A percentile compares a stretch with the other conserved stretches of the same genome.
These are phyloP conservation scores for Acmispon strigosus DNA, from an alignment of 306 rosid genomes.

Conservation along the genomic window DNA sequence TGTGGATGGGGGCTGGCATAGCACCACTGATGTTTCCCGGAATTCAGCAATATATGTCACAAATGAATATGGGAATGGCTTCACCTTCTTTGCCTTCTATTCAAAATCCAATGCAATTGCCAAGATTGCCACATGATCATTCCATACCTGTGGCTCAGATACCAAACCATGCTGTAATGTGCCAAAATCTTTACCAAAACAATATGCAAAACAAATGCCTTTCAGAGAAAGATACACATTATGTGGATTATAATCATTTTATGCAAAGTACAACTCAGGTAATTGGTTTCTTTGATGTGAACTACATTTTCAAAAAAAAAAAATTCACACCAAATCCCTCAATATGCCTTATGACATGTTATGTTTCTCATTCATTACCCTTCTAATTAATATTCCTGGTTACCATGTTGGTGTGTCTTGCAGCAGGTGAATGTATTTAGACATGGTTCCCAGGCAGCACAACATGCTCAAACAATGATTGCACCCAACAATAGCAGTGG, in stretches of 20 bases:
- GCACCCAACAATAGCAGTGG: constrained; percentile 31
- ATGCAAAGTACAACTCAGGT: constrained; percentile 74
- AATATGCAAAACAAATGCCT: constrained; percentile 58
- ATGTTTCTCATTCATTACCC: neutral
- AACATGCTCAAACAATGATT: constrained; percentile 44
- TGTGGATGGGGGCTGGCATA: constrained; percentile 91
- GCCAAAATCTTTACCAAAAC: constrained; percentile 60
- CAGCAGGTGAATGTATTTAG: constrained; percentile 57
- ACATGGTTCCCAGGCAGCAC: constrained; percentile 46
- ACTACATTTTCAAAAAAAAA: neutral
- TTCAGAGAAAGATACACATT: constrained; percentile 60
- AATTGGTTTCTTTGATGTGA: neutral
- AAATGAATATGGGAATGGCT: constrained; percentile 54
- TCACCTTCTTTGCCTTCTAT: constrained; percentile 24
- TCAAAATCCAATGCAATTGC: constrained; percentile 48
- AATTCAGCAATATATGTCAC: constrained; percentile 56
- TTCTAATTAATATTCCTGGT: neutral
- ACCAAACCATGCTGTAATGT: constrained; percentile 42
- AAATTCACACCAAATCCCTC: neutral
- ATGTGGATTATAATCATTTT: constrained; percentile 53
- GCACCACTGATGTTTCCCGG: constrained; percentile 78
- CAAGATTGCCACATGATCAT: constrained; percentile 42
- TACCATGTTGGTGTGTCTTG: constrained; percentile 1
- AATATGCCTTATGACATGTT: neutral
- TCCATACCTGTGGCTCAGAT: constrained; percentile 3